Evolutionary conservation across 768 basidiomycete genomes (phyloP).

Genomic region (Boletus fagicola): DNA sequence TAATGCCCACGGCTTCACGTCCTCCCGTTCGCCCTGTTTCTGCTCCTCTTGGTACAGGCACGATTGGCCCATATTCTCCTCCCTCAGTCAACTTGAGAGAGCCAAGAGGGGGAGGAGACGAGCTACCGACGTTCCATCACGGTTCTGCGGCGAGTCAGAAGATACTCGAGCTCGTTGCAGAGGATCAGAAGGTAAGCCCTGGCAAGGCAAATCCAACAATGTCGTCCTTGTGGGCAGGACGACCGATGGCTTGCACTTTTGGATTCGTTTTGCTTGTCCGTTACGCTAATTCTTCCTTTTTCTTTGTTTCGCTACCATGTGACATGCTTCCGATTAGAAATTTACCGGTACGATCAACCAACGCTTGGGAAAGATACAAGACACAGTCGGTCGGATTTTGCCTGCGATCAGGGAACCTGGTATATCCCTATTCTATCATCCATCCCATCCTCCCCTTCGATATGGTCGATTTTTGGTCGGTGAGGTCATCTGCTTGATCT

Average conservation of each 20-base stretch:
- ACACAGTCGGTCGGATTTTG: slow-evolving; percentile 9
- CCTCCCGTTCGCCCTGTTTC: slow-evolving; percentile 1
- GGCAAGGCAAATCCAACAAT: neutral
- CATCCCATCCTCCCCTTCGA: neutral
- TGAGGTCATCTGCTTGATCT: neutral
- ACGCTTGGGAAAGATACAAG: slow-evolving; percentile 15
- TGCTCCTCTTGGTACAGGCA: neutral
- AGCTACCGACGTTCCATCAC: slow-evolving; percentile 21
- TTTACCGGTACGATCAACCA: slow-evolving; percentile 11
- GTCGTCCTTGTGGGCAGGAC: neutral
- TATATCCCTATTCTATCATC: neutral
- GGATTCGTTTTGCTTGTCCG: neutral
- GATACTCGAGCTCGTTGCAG: slow-evolving; percentile 16
- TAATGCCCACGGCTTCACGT: neutral
- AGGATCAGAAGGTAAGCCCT: slow-evolving; percentile 11
- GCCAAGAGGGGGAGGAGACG: slow-evolving; percentile 14
- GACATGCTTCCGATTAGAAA: slow-evolving; percentile 1
- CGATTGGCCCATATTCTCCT: slow-evolving; percentile 5
- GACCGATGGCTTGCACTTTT: neutral
- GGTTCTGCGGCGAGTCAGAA: slow-evolving; percentile 14
- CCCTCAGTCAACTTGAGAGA: slow-evolving; percentile 2
- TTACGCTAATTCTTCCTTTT: neutral
- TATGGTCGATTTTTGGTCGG: neutral
- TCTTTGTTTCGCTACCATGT: neutral
- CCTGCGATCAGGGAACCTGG: slow-evolving; percentile 14